phyloP scores from a whole-genome alignment of 208 protist genomes.

The Tritrichomonas musculus region DNA sequence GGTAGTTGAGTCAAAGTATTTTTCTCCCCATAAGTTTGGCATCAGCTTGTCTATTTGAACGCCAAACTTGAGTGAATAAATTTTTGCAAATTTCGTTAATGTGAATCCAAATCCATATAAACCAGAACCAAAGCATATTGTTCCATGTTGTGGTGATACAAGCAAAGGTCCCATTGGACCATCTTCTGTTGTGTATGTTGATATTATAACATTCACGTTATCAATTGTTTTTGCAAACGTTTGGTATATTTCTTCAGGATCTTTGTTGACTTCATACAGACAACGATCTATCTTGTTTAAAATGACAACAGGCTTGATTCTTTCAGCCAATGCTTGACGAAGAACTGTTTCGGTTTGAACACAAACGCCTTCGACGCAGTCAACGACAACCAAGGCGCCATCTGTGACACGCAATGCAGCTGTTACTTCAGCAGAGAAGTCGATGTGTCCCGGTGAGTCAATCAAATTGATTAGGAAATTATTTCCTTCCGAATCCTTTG shows the following conservation, averaged over 20 bases:
- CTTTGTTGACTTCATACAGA: conserved; percentile 79
- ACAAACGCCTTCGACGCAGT: conserved; percentile 96
- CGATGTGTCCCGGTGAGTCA: conserved; percentile 93
- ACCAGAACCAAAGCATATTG: conserved; percentile 92
- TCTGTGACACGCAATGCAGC: conserved; percentile 97
- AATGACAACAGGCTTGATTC: conserved; percentile 94
- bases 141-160: conserved; percentile 74
- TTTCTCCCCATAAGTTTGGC: conserved; percentile 91
- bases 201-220: conserved; percentile 86
- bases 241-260: conserved; percentile 68
- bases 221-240: conserved; percentile 74
- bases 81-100: conserved; percentile 76
- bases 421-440: conserved; percentile 97
- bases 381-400: conserved; percentile 96
- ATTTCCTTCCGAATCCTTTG: background rate
- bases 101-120: conserved; percentile 98
- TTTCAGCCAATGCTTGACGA: conserved; percentile 84
- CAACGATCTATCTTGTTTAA: conserved; percentile 98
- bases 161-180: conserved; percentile 71
- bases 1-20: conserved; percentile 79
- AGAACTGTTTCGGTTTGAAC: conserved; percentile 99
- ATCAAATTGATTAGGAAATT: conserved; percentile 95
- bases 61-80: conserved; percentile 87
- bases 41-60: conserved; percentile 69
- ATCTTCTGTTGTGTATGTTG: conserved; percentile 73